Conservation (phyloP, 345 rosid species). For the Rhizophora apiculata region DNA sequence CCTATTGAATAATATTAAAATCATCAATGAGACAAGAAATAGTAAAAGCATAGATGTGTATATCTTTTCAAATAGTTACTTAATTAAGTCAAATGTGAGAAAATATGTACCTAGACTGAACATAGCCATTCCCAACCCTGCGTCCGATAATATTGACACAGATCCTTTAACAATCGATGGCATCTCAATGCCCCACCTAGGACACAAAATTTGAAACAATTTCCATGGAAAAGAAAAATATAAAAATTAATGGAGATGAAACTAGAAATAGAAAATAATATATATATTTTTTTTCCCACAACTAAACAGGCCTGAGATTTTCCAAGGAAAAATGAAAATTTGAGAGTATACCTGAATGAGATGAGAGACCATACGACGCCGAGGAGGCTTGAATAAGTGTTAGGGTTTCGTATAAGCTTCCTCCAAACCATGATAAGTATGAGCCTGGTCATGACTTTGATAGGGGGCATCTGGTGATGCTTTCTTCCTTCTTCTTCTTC, state of each 20-base stretch:
- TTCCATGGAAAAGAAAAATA: too few species aligned
- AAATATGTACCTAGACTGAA: conserved; percentile 61
- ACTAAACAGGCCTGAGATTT: too few species aligned
- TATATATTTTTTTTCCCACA: too few species aligned
- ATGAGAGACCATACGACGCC: conserved; percentile 71
- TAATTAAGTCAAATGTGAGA: background rate
- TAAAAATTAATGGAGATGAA: too few species aligned
- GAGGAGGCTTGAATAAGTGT: conserved; percentile 65
- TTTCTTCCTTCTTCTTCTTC: conserved; percentile 33
- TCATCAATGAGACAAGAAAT: too few species aligned
- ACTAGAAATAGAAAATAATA: too few species aligned
- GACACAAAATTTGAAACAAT: background rate
- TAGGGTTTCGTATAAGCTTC: conserved; percentile 71
- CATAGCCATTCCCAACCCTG: conserved; percentile 91
- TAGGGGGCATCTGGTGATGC: conserved; percentile 68
- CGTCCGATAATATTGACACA: conserved; percentile 64
- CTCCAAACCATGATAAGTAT: conserved; percentile 77
- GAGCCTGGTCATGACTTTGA: conserved; percentile 68
- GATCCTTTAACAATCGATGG: conserved; percentile 67
- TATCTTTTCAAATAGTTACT: background rate
- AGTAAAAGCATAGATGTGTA: too few species aligned
- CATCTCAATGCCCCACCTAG: conserved; percentile 72
- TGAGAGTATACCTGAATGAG: conserved; percentile 43
- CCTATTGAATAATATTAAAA: conserved; percentile 30
- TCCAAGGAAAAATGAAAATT: background rate